Percentiles rank a stretch among this genome's conserved stretches.
phyloP scores from a whole-genome alignment of 192 early-diverging fungal species.

The Fimicolochytrium jonesii region DNA sequence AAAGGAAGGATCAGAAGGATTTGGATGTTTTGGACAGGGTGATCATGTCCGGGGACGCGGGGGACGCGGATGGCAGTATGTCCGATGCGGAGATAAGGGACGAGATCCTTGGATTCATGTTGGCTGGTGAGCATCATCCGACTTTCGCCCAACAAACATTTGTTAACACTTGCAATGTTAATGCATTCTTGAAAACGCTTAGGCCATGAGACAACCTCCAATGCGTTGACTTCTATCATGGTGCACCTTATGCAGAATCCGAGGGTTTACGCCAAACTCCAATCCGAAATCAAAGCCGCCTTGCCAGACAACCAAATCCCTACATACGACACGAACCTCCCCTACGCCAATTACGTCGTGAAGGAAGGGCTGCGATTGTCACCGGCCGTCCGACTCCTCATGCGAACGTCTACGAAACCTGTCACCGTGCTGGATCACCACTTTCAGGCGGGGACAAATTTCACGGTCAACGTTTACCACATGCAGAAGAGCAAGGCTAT shows the following conservation, averaged over 20 bases:
- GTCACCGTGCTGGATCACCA: not conserved
- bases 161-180: not conserved
- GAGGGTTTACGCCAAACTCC: conserved; percentile 28
- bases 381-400: conserved; percentile 4
- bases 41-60: not conserved
- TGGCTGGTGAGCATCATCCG: conserved; percentile 34
- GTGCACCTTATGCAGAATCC: conserved; percentile 37
- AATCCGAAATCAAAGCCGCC: no score
- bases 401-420: not conserved
- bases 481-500: conserved; percentile 23
- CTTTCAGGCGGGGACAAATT: not conserved
- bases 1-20: conserved; percentile 5
- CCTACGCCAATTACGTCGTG: no score
- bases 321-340: no score
- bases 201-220: conserved; percentile 46
- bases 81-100: conserved; percentile 34
- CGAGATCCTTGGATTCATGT: conserved; percentile 41
- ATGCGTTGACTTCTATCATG: conserved; percentile 40
- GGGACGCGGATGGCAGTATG: conserved; percentile 7
- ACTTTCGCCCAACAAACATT: not conserved
- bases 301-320: no score
- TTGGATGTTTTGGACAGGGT: conserved; percentile 19
- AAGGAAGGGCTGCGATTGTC: conserved; percentile 28
- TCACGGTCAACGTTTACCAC: conserved; percentile 12
- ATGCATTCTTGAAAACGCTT: not conserved